These are phyloP conservation scores for Chenopodium suecicum DNA, from an alignment of 148 eudicot species.

Conservation along the genomic window DNA sequence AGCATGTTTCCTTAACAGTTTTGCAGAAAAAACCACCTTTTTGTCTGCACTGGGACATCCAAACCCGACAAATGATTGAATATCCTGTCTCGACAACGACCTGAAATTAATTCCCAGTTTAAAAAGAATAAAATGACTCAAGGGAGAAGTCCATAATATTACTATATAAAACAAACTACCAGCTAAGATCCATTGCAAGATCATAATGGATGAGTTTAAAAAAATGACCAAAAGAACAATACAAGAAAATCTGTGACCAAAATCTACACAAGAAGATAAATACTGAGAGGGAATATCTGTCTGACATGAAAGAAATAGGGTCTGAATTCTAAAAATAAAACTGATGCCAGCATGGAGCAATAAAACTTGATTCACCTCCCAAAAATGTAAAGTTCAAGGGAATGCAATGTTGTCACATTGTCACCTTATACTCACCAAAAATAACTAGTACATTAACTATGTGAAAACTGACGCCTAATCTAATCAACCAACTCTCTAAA, in stretches of 20 bases:
- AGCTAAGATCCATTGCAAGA: neutral
- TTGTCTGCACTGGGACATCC: conserved; percentile 91
- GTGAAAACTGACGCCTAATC: too few species aligned
- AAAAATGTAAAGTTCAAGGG: neutral
- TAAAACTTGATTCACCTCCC: neutral
- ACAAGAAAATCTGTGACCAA: neutral
- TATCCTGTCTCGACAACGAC: conserved; percentile 87
- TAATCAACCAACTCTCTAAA: neutral
- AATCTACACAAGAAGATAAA: neutral
- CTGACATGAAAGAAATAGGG: neutral
- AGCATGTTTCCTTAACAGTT: conserved; percentile 75
- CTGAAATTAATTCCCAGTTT: conserved; percentile 56
- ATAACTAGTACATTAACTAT: too few species aligned
- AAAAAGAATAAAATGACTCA: conserved; percentile 12
- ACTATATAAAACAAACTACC: neutral
- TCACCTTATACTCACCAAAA: too few species aligned
- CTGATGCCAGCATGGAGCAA: neutral
- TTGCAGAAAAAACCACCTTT: conserved; percentile 80
- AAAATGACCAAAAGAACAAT: neutral
- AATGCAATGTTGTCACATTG: neutral
- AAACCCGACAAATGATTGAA: conserved; percentile 84
- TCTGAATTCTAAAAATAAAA: neutral
- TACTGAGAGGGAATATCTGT: neutral
- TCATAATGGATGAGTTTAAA: neutral
- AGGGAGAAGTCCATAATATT: conserved; percentile 9